Base-by-base conservation (phyloP, 208 protist species). In the Wallacemonas rigidus region DNA sequence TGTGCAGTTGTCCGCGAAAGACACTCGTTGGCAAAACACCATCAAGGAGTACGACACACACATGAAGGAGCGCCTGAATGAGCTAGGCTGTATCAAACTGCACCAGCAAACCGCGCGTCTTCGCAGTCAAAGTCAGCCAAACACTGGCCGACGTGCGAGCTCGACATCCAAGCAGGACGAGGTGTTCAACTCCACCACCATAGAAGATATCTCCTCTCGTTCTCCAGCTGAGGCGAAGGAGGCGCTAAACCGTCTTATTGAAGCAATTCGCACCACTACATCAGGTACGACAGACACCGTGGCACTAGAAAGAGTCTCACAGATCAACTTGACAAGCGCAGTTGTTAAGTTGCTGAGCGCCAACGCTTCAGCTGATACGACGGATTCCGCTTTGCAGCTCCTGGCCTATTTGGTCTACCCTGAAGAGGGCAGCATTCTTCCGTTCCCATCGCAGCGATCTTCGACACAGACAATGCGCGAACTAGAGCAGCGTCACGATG, bases 61-160 rank as follows among this genome's bases (percentile, higher is more conserved):
- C 55, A 95, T 96, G 88, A 95, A 94, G 43, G 72, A 89, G 35
- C 79, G 91, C 2, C 88, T 97, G 80, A 83, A 92, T 55, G 56
- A 82, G 41, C 70, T 97, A 9, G 88, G 86, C 9, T 96, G 86
- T 58, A 84, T 86, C 44, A 75, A 82, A 3, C 67, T 71, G 55
- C 71, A 72, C 48, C 63, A 75, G 55, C 73, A 12, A 61, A 45
- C 54, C 56, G 56, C 12, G 77, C 73, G 7, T 55, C 60, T 47
- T 62, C 73, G 61, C 73, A 75, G 69, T 73, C 61, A 55, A 67
- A 78, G 58, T 48, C 67, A 35, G 53, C 64, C 50, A 60, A 78
- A 53, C 36, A 50, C 51, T 4, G 11, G 36, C 11, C 12, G 40
- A 3, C 44, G 64, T 43, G 45, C 36, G 4, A 58, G 64, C 60